Conservation (phyloP, 768 basidiomycete genomes). For the Lentinula sp. region DNA sequence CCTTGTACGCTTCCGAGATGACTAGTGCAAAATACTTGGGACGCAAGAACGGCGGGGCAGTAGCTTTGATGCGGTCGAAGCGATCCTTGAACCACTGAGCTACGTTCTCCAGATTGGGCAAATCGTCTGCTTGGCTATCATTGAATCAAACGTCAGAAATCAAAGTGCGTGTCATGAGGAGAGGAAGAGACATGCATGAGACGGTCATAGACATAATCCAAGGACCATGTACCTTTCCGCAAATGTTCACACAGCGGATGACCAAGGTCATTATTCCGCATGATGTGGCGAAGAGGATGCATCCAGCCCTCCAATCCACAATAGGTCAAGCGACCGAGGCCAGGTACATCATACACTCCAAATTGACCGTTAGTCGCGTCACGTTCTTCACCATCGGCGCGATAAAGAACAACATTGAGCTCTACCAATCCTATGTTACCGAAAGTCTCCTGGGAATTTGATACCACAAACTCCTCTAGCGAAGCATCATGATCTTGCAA, state of each 20-base stretch:
- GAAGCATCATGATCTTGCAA: slow-evolving; percentile 64
- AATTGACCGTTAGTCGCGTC: slow-evolving; percentile 80
- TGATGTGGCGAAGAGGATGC: slow-evolving; percentile 77
- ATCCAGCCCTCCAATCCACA: slow-evolving; percentile 99
- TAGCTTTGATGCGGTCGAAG: slow-evolving; percentile 73
- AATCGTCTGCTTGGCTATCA: slow-evolving; percentile 47
- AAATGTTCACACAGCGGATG: slow-evolving; percentile 87
- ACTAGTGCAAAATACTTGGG: slow-evolving; percentile 96
- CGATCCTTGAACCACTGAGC: slow-evolving; percentile 83
- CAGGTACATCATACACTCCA: slow-evolving; percentile 81
- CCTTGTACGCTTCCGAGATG: slow-evolving; percentile 89
- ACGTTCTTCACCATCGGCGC: slow-evolving; percentile 86
- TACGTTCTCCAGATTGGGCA: slow-evolving; percentile 66
- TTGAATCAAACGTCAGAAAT: slow-evolving; percentile 7
- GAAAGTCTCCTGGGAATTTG: slow-evolving; percentile 71
- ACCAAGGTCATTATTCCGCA: slow-evolving; percentile 88
- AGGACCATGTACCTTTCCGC: slow-evolving; percentile 84
- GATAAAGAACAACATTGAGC: slow-evolving; percentile 81
- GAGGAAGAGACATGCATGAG: slow-evolving; percentile 45
- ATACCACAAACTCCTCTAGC: slow-evolving; percentile 69
- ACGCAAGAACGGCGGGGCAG: slow-evolving; percentile 80
- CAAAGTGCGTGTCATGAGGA: neutral
- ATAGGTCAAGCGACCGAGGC: slow-evolving; percentile 70
- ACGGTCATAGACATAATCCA: slow-evolving; percentile 79
- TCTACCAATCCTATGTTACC: slow-evolving; percentile 74